phyloP scores from a whole-genome alignment of 1,284 basidiomycete genomes.

The Boletus austroedulis region DNA sequence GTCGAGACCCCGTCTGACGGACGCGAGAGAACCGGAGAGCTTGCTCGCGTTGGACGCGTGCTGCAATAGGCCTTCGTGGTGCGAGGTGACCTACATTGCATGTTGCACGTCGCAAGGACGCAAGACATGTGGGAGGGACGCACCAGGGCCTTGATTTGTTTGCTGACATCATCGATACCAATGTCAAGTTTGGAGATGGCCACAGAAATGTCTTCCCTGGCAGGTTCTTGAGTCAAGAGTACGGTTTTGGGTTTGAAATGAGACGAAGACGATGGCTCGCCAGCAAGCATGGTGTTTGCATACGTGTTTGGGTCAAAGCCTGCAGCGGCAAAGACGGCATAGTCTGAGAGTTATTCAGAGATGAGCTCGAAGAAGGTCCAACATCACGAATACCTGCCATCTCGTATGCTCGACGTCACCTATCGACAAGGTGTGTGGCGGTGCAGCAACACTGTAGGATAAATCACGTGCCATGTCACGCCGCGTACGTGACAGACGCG shows the following conservation, averaged over 20 bases:
- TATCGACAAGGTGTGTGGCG: slow-evolving; percentile 15
- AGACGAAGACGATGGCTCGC: slow-evolving; percentile 44
- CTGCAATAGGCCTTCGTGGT: slow-evolving; percentile 72
- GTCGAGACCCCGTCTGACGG: slow-evolving; percentile 62
- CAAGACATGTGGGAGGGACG: too few relatives aligned
- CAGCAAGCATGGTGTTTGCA: slow-evolving; percentile 82
- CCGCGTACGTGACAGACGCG: slow-evolving; percentile 33
- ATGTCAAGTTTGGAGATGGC: slow-evolving; percentile 81
- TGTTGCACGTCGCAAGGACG: too few relatives aligned
- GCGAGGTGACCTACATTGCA: slow-evolving; percentile 66
- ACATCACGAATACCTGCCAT: slow-evolving; percentile 29
- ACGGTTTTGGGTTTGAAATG: slow-evolving; percentile 35
- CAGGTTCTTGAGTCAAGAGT: slow-evolving; percentile 48
- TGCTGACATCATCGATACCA: slow-evolving; percentile 85
- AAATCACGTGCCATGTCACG: slow-evolving; percentile 33
- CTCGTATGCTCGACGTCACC: neutral
- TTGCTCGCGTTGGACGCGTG: slow-evolving; percentile 66
- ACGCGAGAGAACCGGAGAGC: slow-evolving; percentile 60
- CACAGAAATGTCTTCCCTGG: slow-evolving; percentile 82
- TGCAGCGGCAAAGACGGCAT: slow-evolving; percentile 62
- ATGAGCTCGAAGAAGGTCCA: neutral
- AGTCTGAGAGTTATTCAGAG: slow-evolving; percentile 43
- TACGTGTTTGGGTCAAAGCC: slow-evolving; percentile 86
- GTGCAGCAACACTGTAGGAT: slow-evolving; percentile 18
- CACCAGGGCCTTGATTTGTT: slow-evolving; percentile 82